Conservation (phyloP, 768 basidiomycete genomes). For the Podaxis carcinomalis region DNA sequence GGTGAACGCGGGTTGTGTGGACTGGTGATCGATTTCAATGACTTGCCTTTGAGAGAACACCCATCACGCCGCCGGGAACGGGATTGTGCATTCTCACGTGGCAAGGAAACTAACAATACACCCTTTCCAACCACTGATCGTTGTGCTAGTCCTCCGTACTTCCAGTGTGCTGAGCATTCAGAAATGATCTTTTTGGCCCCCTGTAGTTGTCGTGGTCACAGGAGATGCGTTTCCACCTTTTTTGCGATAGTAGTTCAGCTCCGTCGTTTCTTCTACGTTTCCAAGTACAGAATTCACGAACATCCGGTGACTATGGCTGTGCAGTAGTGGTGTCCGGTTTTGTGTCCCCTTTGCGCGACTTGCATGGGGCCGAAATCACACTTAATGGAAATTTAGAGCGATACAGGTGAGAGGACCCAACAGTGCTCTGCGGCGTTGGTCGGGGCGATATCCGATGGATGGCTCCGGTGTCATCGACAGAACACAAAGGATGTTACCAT, state of each 20-base stretch:
- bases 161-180: neutral
- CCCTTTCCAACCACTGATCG: neutral
- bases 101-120: neutral
- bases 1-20: neutral
- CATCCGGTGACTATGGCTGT: too few relatives aligned
- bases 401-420: too few relatives aligned
- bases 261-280: neutral
- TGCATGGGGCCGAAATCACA: too few relatives aligned
- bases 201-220: neutral
- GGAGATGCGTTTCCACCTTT: neutral
- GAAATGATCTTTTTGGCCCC: neutral
- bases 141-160: neutral
- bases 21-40: neutral
- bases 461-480: too few relatives aligned
- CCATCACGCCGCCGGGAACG: constrained; percentile 3
- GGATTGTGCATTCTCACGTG: neutral
- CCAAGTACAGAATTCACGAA: neutral
- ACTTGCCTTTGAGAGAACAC: neutral
- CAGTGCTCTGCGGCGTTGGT: too few relatives aligned
- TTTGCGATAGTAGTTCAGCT: neutral
- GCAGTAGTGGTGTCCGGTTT: too few relatives aligned
- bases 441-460: too few relatives aligned
- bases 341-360: too few relatives aligned
- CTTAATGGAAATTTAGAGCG: too few relatives aligned
- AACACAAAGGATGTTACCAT: too few relatives aligned